Base-by-base conservation (phyloP, 176 grass and related monocot species). In the Aegilops bicornis region DNA sequence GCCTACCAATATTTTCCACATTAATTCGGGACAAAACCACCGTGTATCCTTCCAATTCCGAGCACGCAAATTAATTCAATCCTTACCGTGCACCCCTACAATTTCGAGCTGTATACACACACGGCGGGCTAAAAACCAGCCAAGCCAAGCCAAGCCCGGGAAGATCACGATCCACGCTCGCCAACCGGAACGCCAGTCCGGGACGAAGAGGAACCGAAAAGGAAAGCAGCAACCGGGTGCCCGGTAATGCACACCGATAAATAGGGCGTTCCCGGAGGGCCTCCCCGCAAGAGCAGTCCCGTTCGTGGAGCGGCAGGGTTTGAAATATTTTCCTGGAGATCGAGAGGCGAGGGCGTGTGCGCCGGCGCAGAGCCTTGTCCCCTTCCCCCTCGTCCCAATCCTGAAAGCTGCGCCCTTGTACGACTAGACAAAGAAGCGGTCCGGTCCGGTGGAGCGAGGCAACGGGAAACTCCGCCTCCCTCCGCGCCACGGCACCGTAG, bases 361-460 rank as follows among this genome's bases (percentile, higher is more conserved):
- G 73, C 67, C 67, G 19, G 64, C 43, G 45, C 16, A 54, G 25
- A 10, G 13, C 22, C 1, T 85, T 83, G 84, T 79, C 73, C 16
- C 36, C 88, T 78, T 86, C 79, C 88, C 50, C 75, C 87, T 47
- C 77, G 11, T 59, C 87, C 67, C 67, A 68, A n/a, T 72, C 88
- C 40, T 7, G 5, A 77, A 76, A 85, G 71, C 71, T 29, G 71
- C 71, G n/a, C 36, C 69, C 69, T 5, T 10, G 35, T 4, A 10
- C 67, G 17, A 0, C 54, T 7, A 0, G 72, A 50, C 72, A 75
- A 58, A 72, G 14, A 19, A 64, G 6, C 3, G 19, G 45, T 68
- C 73, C 42, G 8, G n/a, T 24, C 32, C 1, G 1, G 50, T 54
- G 65, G 19, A 22, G 10, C 5, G 72, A 27, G 37, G 27, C 87